These are phyloP conservation scores for Selenicereus undatus DNA, from an alignment of 148 eudicot genomes.

Conservation along the genomic window DNA sequence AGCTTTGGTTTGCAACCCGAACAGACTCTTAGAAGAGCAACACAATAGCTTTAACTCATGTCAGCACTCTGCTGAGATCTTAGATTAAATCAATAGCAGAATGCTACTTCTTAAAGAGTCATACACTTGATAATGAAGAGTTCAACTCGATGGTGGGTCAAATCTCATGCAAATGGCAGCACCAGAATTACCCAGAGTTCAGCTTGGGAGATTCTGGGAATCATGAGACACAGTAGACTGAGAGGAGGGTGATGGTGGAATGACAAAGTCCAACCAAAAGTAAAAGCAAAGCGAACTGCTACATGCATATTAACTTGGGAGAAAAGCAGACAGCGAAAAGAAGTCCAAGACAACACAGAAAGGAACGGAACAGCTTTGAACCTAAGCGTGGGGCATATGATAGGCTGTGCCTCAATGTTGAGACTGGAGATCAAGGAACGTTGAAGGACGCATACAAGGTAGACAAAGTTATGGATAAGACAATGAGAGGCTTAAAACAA, in stretches of 20 bases:
- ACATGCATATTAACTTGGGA: no score
- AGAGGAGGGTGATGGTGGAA: neutral
- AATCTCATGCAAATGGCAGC: neutral
- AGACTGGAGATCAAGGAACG: neutral
- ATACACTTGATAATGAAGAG: neutral
- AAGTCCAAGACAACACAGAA: neutral
- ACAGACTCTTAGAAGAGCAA: neutral
- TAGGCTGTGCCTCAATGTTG: neutral
- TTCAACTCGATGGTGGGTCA: neutral
- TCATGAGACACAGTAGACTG: neutral
- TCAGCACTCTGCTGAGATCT: neutral
- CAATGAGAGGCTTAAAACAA: no score
- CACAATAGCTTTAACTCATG: neutral
- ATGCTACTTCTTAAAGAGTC: neutral
- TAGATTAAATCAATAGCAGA: neutral
- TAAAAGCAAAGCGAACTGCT: no score
- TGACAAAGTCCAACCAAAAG: neutral
- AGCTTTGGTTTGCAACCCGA: neutral
- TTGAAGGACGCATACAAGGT: neutral
- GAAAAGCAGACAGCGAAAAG: neutral
- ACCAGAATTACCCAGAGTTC: neutral
- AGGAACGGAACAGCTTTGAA: no score
- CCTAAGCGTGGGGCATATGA: neutral
- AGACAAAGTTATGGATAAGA: no score
- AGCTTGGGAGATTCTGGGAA: neutral